Percentiles rank a stretch among this genome's conserved stretches.
phyloP scores from a whole-genome alignment of 2,329 filamentous ascomycete species.

The Aureobasidium musti region DNA sequence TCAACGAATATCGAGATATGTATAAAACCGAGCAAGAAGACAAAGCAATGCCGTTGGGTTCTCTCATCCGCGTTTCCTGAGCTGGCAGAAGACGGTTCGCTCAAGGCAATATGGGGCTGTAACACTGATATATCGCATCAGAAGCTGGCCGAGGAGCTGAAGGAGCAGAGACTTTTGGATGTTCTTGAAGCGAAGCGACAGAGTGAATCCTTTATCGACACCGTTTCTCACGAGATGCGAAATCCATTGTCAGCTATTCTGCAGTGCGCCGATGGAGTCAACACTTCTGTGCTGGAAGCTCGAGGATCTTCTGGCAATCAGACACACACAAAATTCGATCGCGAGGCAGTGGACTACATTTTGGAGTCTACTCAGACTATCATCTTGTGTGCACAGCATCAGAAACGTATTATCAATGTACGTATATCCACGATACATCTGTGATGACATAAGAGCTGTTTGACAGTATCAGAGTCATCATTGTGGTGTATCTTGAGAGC shows the following conservation, averaged over 20 bases:
- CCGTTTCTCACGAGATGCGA: slow-evolving; percentile 44
- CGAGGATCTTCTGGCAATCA: slow-evolving; percentile 49
- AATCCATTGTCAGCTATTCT: slow-evolving; percentile 49
- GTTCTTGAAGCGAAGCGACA: slow-evolving; percentile 36
- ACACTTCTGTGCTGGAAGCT: slow-evolving; percentile 48
- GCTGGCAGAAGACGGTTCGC: slow-evolving; percentile 14
- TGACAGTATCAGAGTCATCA: neutral
- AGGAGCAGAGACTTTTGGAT: slow-evolving; percentile 32
- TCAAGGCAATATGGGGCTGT: slow-evolving; percentile 26
- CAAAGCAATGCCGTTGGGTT: slow-evolving; percentile 14
- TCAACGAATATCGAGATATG: slow-evolving; percentile 4
- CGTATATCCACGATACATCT: neutral
- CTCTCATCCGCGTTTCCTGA: slow-evolving; percentile 32
- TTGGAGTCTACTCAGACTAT: slow-evolving; percentile 37
- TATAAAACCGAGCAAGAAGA: slow-evolving; percentile 1
- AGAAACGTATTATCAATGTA: slow-evolving; percentile 30
- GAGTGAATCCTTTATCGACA: slow-evolving; percentile 35
- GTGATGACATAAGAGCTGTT: neutral
- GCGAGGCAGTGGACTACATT: slow-evolving; percentile 49
- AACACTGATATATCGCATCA: slow-evolving; percentile 32
- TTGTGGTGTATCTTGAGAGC: neutral
- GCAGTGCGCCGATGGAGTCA: slow-evolving; percentile 50
- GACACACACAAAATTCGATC: slow-evolving; percentile 33
- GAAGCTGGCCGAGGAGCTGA: slow-evolving; percentile 38
- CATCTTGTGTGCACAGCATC: slow-evolving; percentile 38